Evolutionary conservation across 352 stramenopile species (phyloP).

Genomic region (Globisporangium emineosum): DNA sequence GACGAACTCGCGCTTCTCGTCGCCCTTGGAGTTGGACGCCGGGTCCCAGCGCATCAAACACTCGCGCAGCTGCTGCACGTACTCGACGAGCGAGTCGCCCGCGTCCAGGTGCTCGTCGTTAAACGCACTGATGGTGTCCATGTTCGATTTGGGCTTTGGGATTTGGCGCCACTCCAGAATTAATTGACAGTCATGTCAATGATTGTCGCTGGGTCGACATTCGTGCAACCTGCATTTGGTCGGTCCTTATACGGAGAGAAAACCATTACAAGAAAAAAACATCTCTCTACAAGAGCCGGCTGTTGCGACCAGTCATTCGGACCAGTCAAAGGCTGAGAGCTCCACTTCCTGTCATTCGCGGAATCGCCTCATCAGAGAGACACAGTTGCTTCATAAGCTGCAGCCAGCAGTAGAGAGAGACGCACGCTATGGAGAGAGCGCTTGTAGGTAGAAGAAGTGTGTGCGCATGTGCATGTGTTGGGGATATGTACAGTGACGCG

Average conservation of each 20-base stretch:
- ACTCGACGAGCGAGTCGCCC: constrained; percentile 13
- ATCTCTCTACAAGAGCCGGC: constrained; percentile 9
- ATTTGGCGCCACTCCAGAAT: not conserved
- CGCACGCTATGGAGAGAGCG: too few relatives aligned
- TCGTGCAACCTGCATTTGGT: not conserved
- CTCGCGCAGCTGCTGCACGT: constrained; percentile 18
- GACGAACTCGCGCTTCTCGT: constrained; percentile 51
- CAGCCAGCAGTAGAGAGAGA: too few relatives aligned
- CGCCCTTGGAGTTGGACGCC: constrained; percentile 9
- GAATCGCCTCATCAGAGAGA: not conserved
- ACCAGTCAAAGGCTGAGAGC: not conserved
- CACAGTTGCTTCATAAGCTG: not conserved
- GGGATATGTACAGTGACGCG: not conserved
- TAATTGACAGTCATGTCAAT: not conserved
- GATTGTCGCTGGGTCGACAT: not conserved
- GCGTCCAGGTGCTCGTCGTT: constrained; percentile 5
- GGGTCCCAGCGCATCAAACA: constrained; percentile 37
- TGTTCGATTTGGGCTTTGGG: not conserved
- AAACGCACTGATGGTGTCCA: not conserved
- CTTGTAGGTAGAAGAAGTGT: too few relatives aligned
- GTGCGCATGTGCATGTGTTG: not conserved
- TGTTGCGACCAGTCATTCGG: constrained; percentile 5
- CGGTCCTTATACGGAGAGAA: constrained; percentile 1
- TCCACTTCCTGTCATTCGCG: not conserved
- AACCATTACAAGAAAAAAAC: too few relatives aligned